Percentiles rank a stretch among this genome's conserved stretches.
These are phyloP conservation scores for Phytophthora podocarpi DNA, from an alignment of 352 stramenopile genomes.

Conservation along the genomic window DNA sequence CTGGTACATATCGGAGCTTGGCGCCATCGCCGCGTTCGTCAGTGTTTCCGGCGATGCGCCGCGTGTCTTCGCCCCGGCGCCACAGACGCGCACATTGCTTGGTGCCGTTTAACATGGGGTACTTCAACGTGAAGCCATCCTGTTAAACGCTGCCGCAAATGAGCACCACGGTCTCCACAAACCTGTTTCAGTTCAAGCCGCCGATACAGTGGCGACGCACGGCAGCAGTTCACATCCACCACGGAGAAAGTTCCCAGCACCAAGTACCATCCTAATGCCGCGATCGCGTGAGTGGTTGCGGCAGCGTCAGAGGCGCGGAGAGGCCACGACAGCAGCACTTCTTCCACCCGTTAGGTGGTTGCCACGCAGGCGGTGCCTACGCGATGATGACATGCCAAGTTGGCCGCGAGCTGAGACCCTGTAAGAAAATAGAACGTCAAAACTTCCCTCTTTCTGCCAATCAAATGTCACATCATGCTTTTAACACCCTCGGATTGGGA, in stretches of 20 bases:
- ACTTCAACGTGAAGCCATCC: constrained; percentile 1
- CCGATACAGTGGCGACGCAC: background rate
- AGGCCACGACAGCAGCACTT: constrained; percentile 4
- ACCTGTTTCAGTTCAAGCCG: background rate
- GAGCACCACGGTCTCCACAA: too few species aligned
- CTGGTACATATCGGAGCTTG: too few species aligned
- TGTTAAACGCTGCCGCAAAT: background rate
- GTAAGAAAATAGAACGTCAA: constrained; percentile 21
- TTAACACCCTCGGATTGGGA: background rate
- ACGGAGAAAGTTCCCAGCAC: background rate
- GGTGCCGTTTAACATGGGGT: constrained; percentile 5
- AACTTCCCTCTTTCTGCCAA: constrained; percentile 1
- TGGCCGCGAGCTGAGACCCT: background rate
- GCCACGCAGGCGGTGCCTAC: constrained; percentile 2
- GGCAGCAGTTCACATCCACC: background rate
- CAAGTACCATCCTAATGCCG: background rate
- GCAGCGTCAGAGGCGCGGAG: constrained; percentile 2
- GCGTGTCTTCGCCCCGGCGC: constrained; percentile 22
- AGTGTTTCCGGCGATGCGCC: constrained; percentile 8
- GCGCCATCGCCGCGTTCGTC: too few species aligned
- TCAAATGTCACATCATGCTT: background rate
- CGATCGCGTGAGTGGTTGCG: constrained; percentile 12
- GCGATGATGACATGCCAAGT: constrained; percentile 31
- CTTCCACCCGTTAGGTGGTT: background rate
- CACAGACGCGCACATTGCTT: constrained; percentile 18